Evolutionary conservation across 805 yeast genomes (phyloP).

Genomic region (Saccharomycodes ludwigii): DNA sequence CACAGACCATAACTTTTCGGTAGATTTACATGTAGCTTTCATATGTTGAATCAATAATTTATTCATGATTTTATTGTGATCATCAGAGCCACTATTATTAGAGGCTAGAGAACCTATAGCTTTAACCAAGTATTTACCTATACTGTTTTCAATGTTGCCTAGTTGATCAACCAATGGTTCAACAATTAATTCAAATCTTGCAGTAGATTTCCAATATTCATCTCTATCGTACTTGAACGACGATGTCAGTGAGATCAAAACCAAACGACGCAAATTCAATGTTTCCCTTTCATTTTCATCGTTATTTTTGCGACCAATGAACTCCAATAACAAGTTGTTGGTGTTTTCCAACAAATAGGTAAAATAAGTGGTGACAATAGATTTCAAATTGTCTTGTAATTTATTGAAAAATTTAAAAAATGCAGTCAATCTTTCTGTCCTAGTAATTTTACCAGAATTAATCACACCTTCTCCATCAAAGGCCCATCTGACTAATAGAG

Average conservation of each 20-base stretch:
- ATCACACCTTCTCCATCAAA: conserved; percentile 65
- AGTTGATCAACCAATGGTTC: conserved; percentile 56
- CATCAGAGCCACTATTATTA: conserved; percentile 52
- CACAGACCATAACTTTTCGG: conserved; percentile 70
- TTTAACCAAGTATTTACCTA: conserved; percentile 74
- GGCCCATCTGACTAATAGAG: conserved; percentile 83
- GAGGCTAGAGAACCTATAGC: conserved; percentile 67
- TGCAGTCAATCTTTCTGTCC: conserved; percentile 48
- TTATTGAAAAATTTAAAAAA: conserved; percentile 80
- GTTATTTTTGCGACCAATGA: conserved; percentile 16
- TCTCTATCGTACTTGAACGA: conserved; percentile 85
- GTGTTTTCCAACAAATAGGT: conserved; percentile 78
- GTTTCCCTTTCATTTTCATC: conserved; percentile 30
- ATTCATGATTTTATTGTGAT: conserved; percentile 65
- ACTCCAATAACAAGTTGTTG: conserved; percentile 39
- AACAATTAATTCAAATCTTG: conserved; percentile 67
- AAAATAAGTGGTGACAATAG: conserved; percentile 79
- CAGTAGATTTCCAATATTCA: conserved; percentile 87
- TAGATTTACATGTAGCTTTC: conserved; percentile 43
- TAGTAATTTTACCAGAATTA: conserved; percentile 31
- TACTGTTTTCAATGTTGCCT: conserved; percentile 49
- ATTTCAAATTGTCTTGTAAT: conserved; percentile 70
- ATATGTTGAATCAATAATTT: conserved; percentile 51
- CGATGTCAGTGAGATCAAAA: conserved; percentile 59
- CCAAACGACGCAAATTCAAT: conserved; percentile 54